These are phyloP conservation scores for Exobasidium cylindrosporum DNA, from an alignment of 1,284 basidiomycete species.

Conservation along the genomic window DNA sequence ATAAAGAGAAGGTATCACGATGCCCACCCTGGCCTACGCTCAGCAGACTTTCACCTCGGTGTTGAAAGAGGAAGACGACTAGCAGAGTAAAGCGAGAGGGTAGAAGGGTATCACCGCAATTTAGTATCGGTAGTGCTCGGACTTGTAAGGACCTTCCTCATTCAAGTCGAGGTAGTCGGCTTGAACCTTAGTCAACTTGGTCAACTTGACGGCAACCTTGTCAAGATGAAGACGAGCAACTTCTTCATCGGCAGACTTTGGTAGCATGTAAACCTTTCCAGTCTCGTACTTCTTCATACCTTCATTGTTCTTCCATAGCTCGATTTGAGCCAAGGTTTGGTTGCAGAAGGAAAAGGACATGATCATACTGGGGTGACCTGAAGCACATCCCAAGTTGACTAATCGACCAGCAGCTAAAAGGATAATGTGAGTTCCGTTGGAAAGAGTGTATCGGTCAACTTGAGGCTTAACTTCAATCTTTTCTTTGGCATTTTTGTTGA, in stretches of 20 bases:
- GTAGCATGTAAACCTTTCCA: conserved; percentile 62
- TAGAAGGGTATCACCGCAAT: not conserved
- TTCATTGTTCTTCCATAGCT: conserved; percentile 86
- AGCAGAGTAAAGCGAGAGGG: conserved; percentile 2
- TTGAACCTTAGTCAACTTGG: conserved; percentile 73
- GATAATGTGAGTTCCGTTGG: conserved; percentile 70
- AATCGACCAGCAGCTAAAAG: conserved; percentile 97
- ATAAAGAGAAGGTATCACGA: not conserved
- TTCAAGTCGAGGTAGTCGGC: conserved; percentile 83
- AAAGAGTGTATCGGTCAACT: conserved; percentile 95
- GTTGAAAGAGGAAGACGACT: conserved; percentile 7
- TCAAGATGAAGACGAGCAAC: conserved; percentile 91
- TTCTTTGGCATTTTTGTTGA: conserved; percentile 86
- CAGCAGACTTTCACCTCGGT: conserved; percentile 1
- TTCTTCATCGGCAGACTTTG: conserved; percentile 97
- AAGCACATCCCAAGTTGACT: conserved; percentile 88
- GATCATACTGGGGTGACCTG: conserved; percentile 69
- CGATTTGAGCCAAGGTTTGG: conserved; percentile 95
- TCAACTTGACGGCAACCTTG: conserved; percentile 90
- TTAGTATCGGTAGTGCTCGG: conserved; percentile 56
- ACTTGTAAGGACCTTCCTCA: conserved; percentile 77
- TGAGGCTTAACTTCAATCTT: conserved; percentile 96
- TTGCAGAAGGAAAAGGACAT: conserved; percentile 99
- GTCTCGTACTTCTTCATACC: conserved; percentile 75
- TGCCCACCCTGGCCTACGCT: not conserved